Percentiles rank a stretch among this genome's conserved stretches.
phyloP scores from a whole-genome alignment of 441 rosid species.

The Sinapis alba region DNA sequence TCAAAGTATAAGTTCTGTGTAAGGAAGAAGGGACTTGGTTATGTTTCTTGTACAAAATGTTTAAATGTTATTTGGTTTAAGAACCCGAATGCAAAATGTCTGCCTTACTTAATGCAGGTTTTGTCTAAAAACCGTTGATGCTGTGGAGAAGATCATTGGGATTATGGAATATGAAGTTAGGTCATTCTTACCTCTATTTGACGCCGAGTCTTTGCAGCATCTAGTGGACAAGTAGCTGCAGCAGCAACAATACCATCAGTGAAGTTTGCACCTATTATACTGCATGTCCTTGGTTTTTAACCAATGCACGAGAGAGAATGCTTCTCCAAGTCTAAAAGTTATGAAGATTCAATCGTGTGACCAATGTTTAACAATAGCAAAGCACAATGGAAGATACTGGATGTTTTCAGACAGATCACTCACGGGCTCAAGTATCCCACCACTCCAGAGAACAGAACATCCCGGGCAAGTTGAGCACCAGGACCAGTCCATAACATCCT shows the following conservation, averaged over 20 bases:
- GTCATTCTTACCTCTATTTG: slow-evolving; percentile 56
- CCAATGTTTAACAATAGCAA: not conserved
- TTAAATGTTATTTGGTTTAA: not conserved
- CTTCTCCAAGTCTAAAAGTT: slow-evolving; percentile 52
- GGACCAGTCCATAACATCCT: slow-evolving; percentile 1
- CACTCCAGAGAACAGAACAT: slow-evolving; percentile 79
- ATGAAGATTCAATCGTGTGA: slow-evolving; percentile 27
- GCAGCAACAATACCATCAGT: slow-evolving; percentile 67
- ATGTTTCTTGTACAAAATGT: not conserved
- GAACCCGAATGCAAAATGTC: not conserved
- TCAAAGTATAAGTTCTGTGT: not conserved
- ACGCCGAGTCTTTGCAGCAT: slow-evolving; percentile 66
- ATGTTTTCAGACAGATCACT: slow-evolving; percentile 33
- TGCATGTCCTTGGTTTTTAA: slow-evolving; percentile 48
- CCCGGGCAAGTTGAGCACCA: slow-evolving; percentile 40
- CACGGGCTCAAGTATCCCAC: slow-evolving; percentile 76
- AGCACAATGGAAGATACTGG: not conserved
- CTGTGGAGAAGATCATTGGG: not conserved
- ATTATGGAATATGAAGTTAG: not conserved
- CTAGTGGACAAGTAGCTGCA: slow-evolving; percentile 68
- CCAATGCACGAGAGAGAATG: slow-evolving; percentile 48
- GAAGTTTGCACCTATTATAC: slow-evolving; percentile 64
- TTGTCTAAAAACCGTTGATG: not conserved
- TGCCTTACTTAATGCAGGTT: not conserved
- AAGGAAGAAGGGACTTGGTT: not conserved